These are phyloP conservation scores for Pelargonium nanum DNA, from an alignment of 345 rosid species.

Conservation along the genomic window DNA sequence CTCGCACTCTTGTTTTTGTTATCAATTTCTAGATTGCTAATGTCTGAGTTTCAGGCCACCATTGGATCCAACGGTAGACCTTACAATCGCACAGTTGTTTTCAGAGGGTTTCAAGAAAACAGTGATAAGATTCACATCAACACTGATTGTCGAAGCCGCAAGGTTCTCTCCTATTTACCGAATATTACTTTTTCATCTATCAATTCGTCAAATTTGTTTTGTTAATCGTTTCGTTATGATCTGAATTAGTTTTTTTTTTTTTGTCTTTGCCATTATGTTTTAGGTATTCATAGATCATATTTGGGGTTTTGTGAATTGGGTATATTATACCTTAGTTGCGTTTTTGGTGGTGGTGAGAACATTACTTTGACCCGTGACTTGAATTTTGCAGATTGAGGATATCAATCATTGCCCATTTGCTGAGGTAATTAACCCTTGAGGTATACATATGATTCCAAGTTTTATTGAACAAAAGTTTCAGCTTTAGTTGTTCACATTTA, in stretches of 20 bases:
- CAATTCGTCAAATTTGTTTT: neutral
- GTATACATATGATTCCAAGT: neutral
- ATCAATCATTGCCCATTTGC: conserved; percentile 62
- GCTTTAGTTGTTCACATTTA: neutral
- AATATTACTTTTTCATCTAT: neutral
- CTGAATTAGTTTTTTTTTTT: too few species aligned
- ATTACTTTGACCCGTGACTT: conserved; percentile 1
- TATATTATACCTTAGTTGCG: neutral
- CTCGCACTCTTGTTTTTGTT: neutral
- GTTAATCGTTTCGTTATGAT: neutral
- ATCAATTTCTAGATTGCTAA: neutral
- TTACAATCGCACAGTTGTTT: conserved; percentile 77
- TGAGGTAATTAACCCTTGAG: conserved; percentile 42
- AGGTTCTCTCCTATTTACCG: conserved; percentile 27
- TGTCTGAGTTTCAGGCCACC: conserved; percentile 47
- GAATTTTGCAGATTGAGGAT: conserved; percentile 57
- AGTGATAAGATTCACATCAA: conserved; percentile 54
- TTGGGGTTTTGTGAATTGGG: neutral
- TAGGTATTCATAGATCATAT: too few species aligned
- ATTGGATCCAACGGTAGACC: conserved; percentile 66
- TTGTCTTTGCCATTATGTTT: too few species aligned
- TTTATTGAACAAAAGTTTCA: neutral
- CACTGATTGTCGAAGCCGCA: conserved; percentile 54
- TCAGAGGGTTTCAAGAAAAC: conserved; percentile 73
- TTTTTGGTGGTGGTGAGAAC: neutral